Evolutionary conservation across 2,329 filamentous ascomycete species (phyloP), one percentile per base, ranked within the genome.

Genomic region (Cladophialophora immunda): DNA sequence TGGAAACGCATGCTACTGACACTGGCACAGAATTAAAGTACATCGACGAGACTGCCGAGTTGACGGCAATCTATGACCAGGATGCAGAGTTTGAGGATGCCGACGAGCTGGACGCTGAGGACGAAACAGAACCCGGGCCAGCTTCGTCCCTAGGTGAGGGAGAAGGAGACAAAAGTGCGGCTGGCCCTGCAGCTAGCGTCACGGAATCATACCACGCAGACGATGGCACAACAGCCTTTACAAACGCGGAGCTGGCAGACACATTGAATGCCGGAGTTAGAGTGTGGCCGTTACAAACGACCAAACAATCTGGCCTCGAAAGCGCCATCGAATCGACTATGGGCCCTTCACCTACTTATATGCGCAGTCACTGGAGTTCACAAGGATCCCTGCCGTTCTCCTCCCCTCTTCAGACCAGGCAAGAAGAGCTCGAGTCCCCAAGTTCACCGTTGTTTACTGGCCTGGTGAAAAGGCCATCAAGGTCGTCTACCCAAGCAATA

Each of bases 21-120:
- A 11, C 29, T 22, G 5, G 17, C 15, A 56, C 47, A 32, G 55
- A 69, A 59, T 71, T 71, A 62, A 67, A 67, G 34, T 71, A 76
- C 65, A 70, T 75, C 58, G 70, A 75, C 50, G 71, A 74, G 58
- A 74, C 72, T 56, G 70, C 70, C 52, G 72, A 74, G 3, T 61
- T 74, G 52, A 69, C 66, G 57, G 67, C 64, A 54, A 25, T 68
- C 9, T 74, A 73, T 38, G 62, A 36, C 29, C 57, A 58, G 38
- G 57, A 62, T n/a, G 36, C 27, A 15, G 41, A 38, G 58, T 17
- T 27, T 9, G 45, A 32, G 19, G 32, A 25, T 55, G 47, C n/a
- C 17, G 8, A n/a, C 11, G 59, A 62, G 22, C 32, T 32, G 32
- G 36, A 58, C 11, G 19, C 25, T 19, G 34, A 53, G 29, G 27